phyloP scores from a whole-genome alignment of 2,329 filamentous ascomycete genomes.

The Colletotrichum scovillei region DNA sequence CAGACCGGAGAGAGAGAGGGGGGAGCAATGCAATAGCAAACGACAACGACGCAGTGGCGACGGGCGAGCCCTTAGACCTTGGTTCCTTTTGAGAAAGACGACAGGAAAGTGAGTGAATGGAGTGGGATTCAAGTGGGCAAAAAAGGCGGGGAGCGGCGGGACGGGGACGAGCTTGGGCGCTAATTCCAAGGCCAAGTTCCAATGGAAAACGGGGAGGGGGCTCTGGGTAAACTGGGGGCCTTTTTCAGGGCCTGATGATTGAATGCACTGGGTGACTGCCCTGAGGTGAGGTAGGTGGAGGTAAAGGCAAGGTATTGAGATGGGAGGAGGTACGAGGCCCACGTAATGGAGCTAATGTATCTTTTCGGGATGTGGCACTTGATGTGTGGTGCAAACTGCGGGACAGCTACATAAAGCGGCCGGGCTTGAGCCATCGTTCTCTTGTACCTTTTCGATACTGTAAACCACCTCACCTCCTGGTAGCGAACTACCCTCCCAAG shows the following conservation, averaged over 20 bases:
- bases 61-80: constrained; percentile 19
- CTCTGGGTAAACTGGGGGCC: too few species aligned
- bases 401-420: background rate
- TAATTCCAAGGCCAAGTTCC: constrained; percentile 34
- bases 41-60: background rate
- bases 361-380: background rate
- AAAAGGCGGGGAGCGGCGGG: constrained; percentile 31
- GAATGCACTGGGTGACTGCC: constrained; percentile 2
- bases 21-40: background rate
- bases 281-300: too few species aligned
- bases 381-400: background rate
- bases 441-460: background rate
- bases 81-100: constrained; percentile 12
- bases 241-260: constrained; percentile 1
- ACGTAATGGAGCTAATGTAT: background rate
- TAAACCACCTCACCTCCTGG: background rate
- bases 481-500: too few species aligned
- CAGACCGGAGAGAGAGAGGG: background rate
- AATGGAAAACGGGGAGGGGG: constrained; percentile 14
- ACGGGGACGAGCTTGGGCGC: constrained; percentile 33
- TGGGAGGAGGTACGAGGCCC: background rate
- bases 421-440: background rate
- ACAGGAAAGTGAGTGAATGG: constrained; percentile 10
- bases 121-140: constrained; percentile 29
- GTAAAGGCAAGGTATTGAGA: background rate